phyloP scores from a whole-genome alignment of 208 protist genomes.

The Acanthamoeba sp. region DNA sequence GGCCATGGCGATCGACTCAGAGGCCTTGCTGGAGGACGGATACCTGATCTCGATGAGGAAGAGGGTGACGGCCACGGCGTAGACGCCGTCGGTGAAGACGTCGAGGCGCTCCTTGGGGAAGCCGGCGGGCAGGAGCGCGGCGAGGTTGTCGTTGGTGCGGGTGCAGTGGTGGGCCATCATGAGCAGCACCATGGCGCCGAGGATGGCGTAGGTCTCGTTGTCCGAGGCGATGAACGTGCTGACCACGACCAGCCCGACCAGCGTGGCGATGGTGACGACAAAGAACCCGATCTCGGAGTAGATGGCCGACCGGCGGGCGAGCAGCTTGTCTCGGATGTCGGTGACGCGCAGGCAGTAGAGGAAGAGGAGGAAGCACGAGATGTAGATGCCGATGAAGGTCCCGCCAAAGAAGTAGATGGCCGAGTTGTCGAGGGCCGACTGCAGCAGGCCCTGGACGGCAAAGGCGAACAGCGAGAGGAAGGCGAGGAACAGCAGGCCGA shows the following conservation, averaged over 20 bases:
- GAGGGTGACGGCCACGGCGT: conserved; percentile 46
- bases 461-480: conserved; percentile 11
- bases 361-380: neutral
- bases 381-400: neutral
- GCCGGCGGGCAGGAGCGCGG: neutral
- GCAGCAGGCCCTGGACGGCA: neutral
- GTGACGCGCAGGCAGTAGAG: conserved; percentile 23
- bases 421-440: neutral
- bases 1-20: neutral
- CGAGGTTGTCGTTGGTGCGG: neutral
- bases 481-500: conserved; percentile 1
- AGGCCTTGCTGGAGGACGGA: neutral
- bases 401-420: conserved; percentile 12
- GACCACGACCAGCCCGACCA: neutral
- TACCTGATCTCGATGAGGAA: conserved; percentile 38
- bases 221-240: neutral
- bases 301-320: neutral
- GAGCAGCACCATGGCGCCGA: neutral
- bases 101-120: conserved; percentile 13
- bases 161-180: neutral
- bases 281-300: neutral
- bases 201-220: neutral
- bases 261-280: neutral
- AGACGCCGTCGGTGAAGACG: conserved; percentile 53
- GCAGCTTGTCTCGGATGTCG: neutral